Base-by-base conservation (phyloP, 345 rosid genomes). In the Nephelium lappaceum region DNA sequence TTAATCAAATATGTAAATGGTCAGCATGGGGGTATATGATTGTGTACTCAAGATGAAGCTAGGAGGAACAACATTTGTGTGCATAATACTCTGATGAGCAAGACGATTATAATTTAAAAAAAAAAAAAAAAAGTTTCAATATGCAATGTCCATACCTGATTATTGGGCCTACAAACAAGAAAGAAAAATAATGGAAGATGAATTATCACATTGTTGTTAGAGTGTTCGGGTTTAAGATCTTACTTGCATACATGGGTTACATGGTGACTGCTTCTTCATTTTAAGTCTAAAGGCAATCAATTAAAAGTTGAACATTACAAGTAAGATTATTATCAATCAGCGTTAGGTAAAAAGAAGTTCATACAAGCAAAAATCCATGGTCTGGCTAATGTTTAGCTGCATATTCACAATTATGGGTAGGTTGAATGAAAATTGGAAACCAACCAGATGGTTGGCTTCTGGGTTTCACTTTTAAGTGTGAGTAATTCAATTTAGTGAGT, bases 221-320 rank as follows among this genome's bases (percentile, higher is more conserved):
- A 31, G 36, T 31, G 36, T 31, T 31, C 36, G 2, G 51, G 51
- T 45, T 63, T 21, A 10, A 73, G 66, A 53, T 42, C 43, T 74
- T 21, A 60, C 63, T 66, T 81, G 64, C 57, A 47, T 2, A 15
- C 14, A 75, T 49, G 14, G 74, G 69, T 43, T 58, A 38, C n/a
- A 11, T 66, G 23, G 80, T 76, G 69, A 69, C 63, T 36, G 53
- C 49, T 69, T 73, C 9, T 74, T 74, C 36, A 63, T 76, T 74
- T 79, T 79, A 71, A 55, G 68, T 53, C 45, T 31, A 21, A 74
- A 82, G 73, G 62, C 51, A 82, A 74, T 78, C 68, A 60, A 27
- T 58, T 11, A 31, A 14, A 27, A 49, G 74, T 36, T 45, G 18
- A 43, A 68, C 58, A 62, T 64, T 61, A 43, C 8, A 45, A 53